phyloP scores from a whole-genome alignment of 345 rosid species.

The Ailanthus altissimus region DNA sequence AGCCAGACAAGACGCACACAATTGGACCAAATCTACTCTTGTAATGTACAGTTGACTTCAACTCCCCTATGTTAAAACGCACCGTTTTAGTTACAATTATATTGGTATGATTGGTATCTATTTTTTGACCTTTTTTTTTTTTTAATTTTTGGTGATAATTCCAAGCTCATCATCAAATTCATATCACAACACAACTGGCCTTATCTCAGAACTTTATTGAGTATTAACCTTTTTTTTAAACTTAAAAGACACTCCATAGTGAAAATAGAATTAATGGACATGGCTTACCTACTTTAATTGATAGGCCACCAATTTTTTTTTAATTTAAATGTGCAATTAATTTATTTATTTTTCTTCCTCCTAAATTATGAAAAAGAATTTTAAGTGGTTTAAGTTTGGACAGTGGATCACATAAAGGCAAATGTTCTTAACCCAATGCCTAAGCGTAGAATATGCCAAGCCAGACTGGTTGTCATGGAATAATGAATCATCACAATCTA shows the following conservation, averaged over 20 bases:
- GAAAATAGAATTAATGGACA: not conserved
- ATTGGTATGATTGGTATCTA: not conserved
- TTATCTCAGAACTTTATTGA: not conserved
- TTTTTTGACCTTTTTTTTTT: not conserved
- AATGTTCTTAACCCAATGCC: not conserved
- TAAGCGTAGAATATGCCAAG: slow-evolving; percentile 17
- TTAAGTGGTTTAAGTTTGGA: not conserved
- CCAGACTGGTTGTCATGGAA: too few relatives aligned
- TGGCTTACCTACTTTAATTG: not conserved
- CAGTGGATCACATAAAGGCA: not conserved
- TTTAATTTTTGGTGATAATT: not conserved
- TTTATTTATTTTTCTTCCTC: too few relatives aligned
- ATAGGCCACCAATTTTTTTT: not conserved
- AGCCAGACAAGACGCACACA: not conserved
- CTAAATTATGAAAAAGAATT: too few relatives aligned
- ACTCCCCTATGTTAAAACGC: not conserved
- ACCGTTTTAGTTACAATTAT: not conserved
- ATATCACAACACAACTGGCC: not conserved
- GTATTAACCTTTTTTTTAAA: too few relatives aligned
- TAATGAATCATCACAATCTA: too few relatives aligned
- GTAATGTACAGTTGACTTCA: not conserved
- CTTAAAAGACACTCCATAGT: not conserved
- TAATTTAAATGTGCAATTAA: too few relatives aligned
- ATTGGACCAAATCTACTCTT: not conserved
- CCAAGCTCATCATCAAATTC: not conserved